Conservation (phyloP, 108 stramenopile species). For the Thalassiosira profunda region DNA sequence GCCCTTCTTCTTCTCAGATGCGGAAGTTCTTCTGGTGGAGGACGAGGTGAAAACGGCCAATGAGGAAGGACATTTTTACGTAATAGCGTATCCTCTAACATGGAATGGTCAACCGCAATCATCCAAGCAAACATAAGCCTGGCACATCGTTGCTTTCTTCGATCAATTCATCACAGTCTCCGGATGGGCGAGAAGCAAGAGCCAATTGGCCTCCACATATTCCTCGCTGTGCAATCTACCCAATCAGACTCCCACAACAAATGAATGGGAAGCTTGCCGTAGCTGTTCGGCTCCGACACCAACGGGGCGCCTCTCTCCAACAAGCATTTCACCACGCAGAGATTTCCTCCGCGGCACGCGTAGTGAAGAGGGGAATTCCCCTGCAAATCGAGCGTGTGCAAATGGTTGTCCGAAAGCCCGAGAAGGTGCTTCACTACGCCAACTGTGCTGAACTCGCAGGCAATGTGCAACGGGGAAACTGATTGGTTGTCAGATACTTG, state of each 20-base stretch:
- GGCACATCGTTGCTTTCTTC: too few species aligned
- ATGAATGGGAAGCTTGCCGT: background rate
- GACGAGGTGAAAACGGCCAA: too few species aligned
- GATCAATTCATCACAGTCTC: too few species aligned
- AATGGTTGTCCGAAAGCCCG: background rate
- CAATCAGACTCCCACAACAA: background rate
- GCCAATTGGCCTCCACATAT: too few species aligned
- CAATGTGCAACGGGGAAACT: background rate
- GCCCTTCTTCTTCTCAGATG: too few species aligned
- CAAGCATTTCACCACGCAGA: background rate
- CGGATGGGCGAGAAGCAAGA: too few species aligned
- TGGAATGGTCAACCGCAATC: too few species aligned
- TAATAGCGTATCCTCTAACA: too few species aligned
- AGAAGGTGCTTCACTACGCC: background rate
- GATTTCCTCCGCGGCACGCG: constrained; percentile 1
- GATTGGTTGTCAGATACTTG: background rate
- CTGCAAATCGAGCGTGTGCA: background rate
- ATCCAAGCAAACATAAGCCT: too few species aligned
- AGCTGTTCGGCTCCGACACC: background rate
- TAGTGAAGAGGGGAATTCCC: background rate
- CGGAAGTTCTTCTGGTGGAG: too few species aligned
- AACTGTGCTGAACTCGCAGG: constrained; percentile 1
- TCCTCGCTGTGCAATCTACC: too few species aligned
- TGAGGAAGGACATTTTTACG: too few species aligned
- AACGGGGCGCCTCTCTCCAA: background rate